Evolutionary conservation across 2,329 filamentous ascomycete genomes (phyloP).

Genomic region (Tolypocladium tropicale): DNA sequence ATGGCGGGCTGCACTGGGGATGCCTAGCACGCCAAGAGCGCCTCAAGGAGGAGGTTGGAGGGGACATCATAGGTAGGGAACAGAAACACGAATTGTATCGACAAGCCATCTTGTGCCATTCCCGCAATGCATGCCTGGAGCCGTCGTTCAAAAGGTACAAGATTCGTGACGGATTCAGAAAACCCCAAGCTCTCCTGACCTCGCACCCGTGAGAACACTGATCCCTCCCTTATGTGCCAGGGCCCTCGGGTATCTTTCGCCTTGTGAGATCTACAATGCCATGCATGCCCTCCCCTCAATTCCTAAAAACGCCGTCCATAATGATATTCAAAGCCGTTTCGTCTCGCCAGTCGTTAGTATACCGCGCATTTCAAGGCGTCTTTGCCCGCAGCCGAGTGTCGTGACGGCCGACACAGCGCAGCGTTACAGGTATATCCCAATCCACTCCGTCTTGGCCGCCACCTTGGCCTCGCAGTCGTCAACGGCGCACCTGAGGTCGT

Average conservation of each 20-base stretch:
- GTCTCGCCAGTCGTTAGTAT: background rate
- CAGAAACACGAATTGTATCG: background rate
- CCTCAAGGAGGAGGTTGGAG: background rate
- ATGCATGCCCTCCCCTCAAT: background rate
- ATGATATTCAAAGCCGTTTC: background rate
- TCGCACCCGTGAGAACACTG: background rate
- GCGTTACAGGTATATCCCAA: slow-evolving; percentile 45
- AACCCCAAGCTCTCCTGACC: background rate
- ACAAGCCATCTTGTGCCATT: background rate
- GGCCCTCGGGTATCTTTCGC: background rate
- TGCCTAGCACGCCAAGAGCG: background rate
- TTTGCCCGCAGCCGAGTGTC: background rate
- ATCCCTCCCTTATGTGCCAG: background rate
- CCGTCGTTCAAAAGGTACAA: background rate
- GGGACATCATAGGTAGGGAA: background rate
- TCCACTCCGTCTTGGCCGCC: slow-evolving; percentile 44
- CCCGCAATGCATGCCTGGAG: background rate
- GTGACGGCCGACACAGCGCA: background rate
- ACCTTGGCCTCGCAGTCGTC: slow-evolving; percentile 46
- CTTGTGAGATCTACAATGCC: background rate
- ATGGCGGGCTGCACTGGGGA: background rate
- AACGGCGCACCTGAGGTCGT: slow-evolving; percentile 42
- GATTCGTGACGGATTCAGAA: background rate
- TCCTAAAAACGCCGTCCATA: slow-evolving; percentile 1
- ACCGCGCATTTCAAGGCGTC: background rate